Base-by-base conservation (phyloP, 306 rosid genomes). In the Trichosanthes cucumerina region DNA sequence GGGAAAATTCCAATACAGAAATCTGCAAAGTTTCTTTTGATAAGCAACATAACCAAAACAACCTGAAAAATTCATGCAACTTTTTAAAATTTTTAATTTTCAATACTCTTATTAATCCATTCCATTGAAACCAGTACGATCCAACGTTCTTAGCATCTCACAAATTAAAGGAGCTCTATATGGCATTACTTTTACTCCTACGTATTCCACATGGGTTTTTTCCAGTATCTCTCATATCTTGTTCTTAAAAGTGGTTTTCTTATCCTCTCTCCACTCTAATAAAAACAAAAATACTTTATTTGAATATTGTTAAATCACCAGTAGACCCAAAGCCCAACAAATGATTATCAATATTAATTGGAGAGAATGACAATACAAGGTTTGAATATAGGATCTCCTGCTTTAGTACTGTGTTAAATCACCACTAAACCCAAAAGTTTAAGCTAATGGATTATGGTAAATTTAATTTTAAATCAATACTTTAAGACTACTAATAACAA, bases 1-100 rank as follows among this genome's bases (percentile, higher is more conserved):
- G 96, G 79, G 98, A 88, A 82, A 95, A 95, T 15, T 95, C 96
- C 88, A 90, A 85, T 49, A 86, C 80, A 80, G 91, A 85, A 62
- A 92, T 83, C 98, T 94, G 91, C 87, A 81, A 84, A 87, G 80
- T 69, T 84, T 83, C 80, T 65, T 68, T 76, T 69, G 58, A 52
- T 53, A 80, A 70, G 80, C 58, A 52, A 28, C 41, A 53, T n/a
- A 53, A 63, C 58, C 65, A 34, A 52, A 63, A 73, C 36, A 31
- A 18, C 44, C 49, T 18, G 2, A 47, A 72, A 78, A 7, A 26
- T 3, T 31, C 11, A 49, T 52, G 34, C 39, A 64, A 75, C 3
- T 44, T 14, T 39, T 43, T 44, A 41, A 21, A 38, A 41, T 4
- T 69, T 41, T 21, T 54, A 43, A 9, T n/a, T 69, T 41, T 21